A percentile compares a stretch with the other conserved stretches of the same genome.
These are phyloP conservation scores for Trypanosoma melophagium DNA, from an alignment of 208 protist genomes.

Conservation along the genomic window DNA sequence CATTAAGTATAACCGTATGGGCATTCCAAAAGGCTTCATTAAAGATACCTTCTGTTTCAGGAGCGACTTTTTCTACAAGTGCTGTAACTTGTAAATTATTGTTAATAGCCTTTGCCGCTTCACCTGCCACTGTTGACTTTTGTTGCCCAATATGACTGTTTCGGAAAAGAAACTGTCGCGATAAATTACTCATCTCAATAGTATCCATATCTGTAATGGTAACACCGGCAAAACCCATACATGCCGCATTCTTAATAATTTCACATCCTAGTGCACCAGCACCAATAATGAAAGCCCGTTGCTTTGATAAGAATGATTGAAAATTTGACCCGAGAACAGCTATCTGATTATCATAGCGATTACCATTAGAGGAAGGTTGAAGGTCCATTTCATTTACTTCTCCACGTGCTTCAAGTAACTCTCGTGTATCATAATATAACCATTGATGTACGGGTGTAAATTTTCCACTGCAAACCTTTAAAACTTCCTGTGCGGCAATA, in stretches of 20 bases:
- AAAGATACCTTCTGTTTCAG: slow-evolving; percentile 96
- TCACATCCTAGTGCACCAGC: slow-evolving; percentile 99
- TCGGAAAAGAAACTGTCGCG: slow-evolving; percentile 99
- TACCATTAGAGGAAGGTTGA: slow-evolving; percentile 16
- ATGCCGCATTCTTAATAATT: slow-evolving; percentile 98
- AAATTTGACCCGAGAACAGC: slow-evolving; percentile 93
- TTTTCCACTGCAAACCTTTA: slow-evolving; percentile 95
- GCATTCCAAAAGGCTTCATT: slow-evolving; percentile 95
- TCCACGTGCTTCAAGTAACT: slow-evolving; percentile 69
- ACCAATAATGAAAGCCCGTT: slow-evolving; percentile 95
- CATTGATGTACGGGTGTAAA: slow-evolving; percentile 96
- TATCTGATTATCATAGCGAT: slow-evolving; percentile 95
- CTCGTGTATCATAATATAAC: slow-evolving; percentile 96
- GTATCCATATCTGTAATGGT: slow-evolving; percentile 99
- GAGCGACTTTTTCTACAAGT: slow-evolving; percentile 91
- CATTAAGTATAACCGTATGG: slow-evolving; percentile 96
- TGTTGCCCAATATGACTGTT: slow-evolving; percentile 92
- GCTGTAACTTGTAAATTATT: slow-evolving; percentile 72
- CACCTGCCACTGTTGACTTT: slow-evolving; percentile 95
- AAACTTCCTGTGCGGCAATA: slow-evolving; percentile 95
- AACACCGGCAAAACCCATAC: slow-evolving; percentile 96
- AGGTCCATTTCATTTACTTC: slow-evolving; percentile 27
- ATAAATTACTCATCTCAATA: slow-evolving; percentile 99
- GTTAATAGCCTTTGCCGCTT: slow-evolving; percentile 95
- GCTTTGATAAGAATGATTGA: slow-evolving; percentile 78